Percentiles rank a stretch among this genome's conserved stretches.
Conservation (phyloP, 352 stramenopile genomes). For the Globisporangium okanoganense region DNA sequence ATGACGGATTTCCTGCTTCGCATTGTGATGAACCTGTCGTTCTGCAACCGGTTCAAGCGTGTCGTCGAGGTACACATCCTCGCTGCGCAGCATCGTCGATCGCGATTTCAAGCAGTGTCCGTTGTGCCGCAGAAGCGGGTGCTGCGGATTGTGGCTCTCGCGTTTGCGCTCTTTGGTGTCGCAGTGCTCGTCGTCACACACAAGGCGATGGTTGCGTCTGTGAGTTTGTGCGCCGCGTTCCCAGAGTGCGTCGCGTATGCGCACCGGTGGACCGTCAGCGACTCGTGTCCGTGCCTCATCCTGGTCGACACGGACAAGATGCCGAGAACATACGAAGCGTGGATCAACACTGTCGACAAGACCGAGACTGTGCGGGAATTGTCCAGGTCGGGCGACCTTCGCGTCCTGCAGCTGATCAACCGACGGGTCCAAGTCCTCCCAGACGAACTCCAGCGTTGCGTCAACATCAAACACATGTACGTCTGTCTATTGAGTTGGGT, state of each 20-base stretch:
- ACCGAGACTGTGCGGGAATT: conserved; percentile 20
- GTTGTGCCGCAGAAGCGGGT: conserved; percentile 2
- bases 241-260: conserved; percentile 26
- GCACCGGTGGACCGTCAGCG: conserved; percentile 11
- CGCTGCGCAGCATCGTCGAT: not conserved
- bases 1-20: conserved; percentile 16
- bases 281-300: conserved; percentile 26
- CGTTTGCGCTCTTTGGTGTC: conserved; percentile 19
- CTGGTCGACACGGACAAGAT: conserved; percentile 24
- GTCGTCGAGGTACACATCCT: conserved; percentile 26
- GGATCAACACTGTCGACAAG: conserved; percentile 23
- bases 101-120: not conserved
- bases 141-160: not conserved
- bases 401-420: conserved; percentile 34
- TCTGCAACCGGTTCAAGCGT: conserved; percentile 14
- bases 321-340: conserved; percentile 31
- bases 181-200: conserved; percentile 5
- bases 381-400: conserved; percentile 22
- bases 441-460: conserved; percentile 25
- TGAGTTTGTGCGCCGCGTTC: conserved; percentile 12
- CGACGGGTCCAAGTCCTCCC: conserved; percentile 17
- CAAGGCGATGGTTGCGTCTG: conserved; percentile 10
- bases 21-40: not conserved
- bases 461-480: conserved; percentile 35
- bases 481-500: not conserved